Base-by-base conservation (phyloP, 805 yeast genomes). In the Zygoascus biomembranicola region DNA sequence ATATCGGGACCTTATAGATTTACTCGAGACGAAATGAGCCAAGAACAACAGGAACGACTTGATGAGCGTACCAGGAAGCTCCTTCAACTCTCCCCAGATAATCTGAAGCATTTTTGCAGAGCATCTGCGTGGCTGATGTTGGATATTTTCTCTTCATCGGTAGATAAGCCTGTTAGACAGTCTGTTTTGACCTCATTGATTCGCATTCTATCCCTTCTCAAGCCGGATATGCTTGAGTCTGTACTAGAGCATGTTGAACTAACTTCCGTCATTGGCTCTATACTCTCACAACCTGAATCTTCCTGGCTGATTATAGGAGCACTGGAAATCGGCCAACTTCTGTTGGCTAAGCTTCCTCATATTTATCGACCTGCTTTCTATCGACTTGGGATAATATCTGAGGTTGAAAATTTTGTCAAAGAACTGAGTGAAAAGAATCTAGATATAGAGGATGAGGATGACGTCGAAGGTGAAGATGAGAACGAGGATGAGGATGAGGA, bases 381-480 rank as follows among this genome's bases (percentile, higher is more conserved):
- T 60, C 76, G 86, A 52, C 95, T 88, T 61, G 96, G 96, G 0
- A 66, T 85, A n/a, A 64, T 84, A 3, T 67, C 75, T 16, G 87
- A 84, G 62, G 71, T 77, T 9, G 58, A 66, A 45, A 53, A 49
- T 10, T 55, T 53, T 32, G 42, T 31, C 50, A 10, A 47, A 18
- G 51, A 56, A 3, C 49, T 52, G 18, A 52, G 57, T 35, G 39
- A 2, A 59, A 58, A 23, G 61, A 57, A 16, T 61, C 52, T 14
- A 50, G 54, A 37, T 56, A 46, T 26, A 58, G 57, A 60, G 1
- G 70, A 61, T 1, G 72, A 66, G 8, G 68, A 59, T 31, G 69
- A 56, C 8, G 65, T 59, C 32, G 61, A 57, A 26, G 63, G 61
- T 37, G 65, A 59, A 6, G 64, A 59, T 19, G 70, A 64, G 10